Base-by-base conservation (phyloP, 306 rosid species). In the Lathyrus oleraceus region DNA sequence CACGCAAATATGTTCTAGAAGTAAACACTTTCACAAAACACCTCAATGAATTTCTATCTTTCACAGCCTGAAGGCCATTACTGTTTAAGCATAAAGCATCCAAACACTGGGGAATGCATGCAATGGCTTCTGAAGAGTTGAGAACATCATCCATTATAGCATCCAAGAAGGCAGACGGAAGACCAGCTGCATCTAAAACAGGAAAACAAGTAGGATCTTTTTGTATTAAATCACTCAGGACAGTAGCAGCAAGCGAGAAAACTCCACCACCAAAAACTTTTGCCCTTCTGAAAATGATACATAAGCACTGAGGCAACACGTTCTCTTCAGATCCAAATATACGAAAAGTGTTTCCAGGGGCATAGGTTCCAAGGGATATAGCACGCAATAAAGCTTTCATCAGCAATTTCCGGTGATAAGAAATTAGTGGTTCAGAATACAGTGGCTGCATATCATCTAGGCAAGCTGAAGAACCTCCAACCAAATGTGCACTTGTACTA, bases 201-300 rank as follows among this genome's bases (percentile, higher is more conserved):
- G 97, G 88, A 82, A 84, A 95, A 78, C 99, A 95, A 32, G 99
- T 95, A 61, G 97, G 99, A 73, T 95, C 99, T 78, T 91, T 91
- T 82, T 95, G 99, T 65, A 95, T 91, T 69, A 95, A 72, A 78
- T 95, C 99, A 76, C 97, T 95, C 96, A 91, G 87, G 75, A 91
- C 99, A 70, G 95, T 87, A 45, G 97, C 96, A 10, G 99, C 97
- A 79, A 91, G 96, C 27, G 97, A 95, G 70, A 91, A 95, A 66
- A 95, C 96, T 70, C 92, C 97, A 69, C 96, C 99, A 71, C 99
- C 99, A 87, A 95, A 95, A 82, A 89, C 91, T 76, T 81, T 87
- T 10, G 97, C 96, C 78, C 90, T 85, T 79, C 81, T 89, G 61
- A 95, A 91, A 49, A 95, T 89, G 73, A 85, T 69, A 79, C 92